phyloP scores from a whole-genome alignment of 1,139 yeast species.

The Candida neerlandica region DNA sequence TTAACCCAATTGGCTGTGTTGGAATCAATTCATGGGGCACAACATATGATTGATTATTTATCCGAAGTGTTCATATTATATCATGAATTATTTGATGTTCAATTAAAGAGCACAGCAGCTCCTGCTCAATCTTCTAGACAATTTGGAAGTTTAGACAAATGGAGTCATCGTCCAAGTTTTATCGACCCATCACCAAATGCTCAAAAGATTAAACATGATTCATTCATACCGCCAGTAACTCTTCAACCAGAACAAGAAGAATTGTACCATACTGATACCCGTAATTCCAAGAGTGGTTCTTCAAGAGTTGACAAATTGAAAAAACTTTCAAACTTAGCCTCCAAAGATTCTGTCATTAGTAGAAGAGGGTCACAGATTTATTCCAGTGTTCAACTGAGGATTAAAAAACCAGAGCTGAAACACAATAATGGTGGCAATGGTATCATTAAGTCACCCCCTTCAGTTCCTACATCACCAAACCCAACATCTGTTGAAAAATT shows the following conservation, averaged over 20 bases:
- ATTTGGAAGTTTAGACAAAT: conserved; percentile 22
- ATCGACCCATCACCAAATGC: conserved; percentile 32
- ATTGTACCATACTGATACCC: neutral
- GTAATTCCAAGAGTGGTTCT: conserved; percentile 2
- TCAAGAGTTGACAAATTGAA: conserved; percentile 16
- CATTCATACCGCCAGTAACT: conserved; percentile 5
- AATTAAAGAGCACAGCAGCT: conserved; percentile 18
- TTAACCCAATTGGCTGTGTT: conserved; percentile 73
- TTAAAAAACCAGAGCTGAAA: conserved; percentile 9
- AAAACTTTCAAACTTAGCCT: conserved; percentile 16
- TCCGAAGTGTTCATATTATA: conserved; percentile 68
- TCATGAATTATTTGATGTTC: conserved; percentile 53
- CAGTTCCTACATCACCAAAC: conserved; percentile 5
- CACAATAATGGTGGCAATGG: neutral
- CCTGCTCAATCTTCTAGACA: conserved; percentile 16
- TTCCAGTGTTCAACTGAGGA: conserved; percentile 2
- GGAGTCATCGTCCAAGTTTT: conserved; percentile 54
- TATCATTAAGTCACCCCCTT: neutral
- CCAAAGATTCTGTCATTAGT: conserved; percentile 4
- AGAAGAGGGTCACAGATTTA: conserved; percentile 11
- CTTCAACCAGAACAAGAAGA: neutral
- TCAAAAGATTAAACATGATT: conserved; percentile 2
- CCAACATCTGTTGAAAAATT: conserved; percentile 2
- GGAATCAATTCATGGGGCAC: conserved; percentile 64
- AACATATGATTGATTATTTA: conserved; percentile 63